Conservation (phyloP, 2,329 filamentous ascomycete species). For the Fonsecaea pugnacius region DNA sequence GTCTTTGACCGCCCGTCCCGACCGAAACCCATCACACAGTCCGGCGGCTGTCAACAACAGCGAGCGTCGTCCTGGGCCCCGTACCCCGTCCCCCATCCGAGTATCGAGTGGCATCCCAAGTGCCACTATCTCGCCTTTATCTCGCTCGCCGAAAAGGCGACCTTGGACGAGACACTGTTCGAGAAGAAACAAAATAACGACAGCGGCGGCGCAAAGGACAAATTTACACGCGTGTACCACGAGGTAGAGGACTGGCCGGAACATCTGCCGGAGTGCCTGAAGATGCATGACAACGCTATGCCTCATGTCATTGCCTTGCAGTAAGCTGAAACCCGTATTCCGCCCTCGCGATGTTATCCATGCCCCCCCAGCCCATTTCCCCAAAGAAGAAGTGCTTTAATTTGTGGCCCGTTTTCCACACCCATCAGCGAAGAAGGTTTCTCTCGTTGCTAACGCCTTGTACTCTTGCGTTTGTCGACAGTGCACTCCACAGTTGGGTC, state of each 20-base stretch:
- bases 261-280: constrained; percentile 39
- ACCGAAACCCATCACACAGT: constrained; percentile 28
- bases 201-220: constrained; percentile 23
- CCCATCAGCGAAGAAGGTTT: neutral
- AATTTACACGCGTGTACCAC: constrained; percentile 31
- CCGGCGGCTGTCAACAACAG: constrained; percentile 17
- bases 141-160: constrained; percentile 27
- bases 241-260: constrained; percentile 39
- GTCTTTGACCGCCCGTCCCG: constrained; percentile 26
- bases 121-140: constrained; percentile 38
- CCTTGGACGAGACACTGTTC: constrained; percentile 18
- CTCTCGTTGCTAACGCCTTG: neutral
- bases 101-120: constrained; percentile 38
- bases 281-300: constrained; percentile 31
- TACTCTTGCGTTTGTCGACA: neutral
- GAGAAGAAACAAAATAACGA: constrained; percentile 21
- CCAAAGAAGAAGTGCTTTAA: neutral
- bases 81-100: constrained; percentile 36
- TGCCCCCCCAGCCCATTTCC: neutral
- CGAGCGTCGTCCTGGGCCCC: constrained; percentile 36
- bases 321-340: constrained; percentile 30
- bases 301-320: constrained; percentile 40
- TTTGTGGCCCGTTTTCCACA: neutral
- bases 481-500: constrained; percentile 32
- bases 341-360: neutral